These are phyloP conservation scores for Polyporus arcularius DNA, from an alignment of 768 basidiomycete species.

Conservation along the genomic window DNA sequence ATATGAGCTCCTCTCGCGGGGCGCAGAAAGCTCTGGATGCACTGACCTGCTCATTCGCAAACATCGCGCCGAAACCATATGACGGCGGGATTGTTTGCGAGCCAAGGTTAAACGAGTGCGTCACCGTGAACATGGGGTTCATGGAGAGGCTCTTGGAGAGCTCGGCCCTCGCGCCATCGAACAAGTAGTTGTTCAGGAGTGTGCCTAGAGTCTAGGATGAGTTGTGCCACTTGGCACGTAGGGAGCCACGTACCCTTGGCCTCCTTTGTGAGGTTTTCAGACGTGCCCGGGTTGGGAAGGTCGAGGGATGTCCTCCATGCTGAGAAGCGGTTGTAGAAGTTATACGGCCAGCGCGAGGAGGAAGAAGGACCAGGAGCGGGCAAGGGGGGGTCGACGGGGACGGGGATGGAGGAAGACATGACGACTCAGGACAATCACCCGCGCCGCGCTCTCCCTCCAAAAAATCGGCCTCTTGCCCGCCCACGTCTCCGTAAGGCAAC, in stretches of 20 bases:
- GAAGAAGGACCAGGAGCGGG: slow-evolving; percentile 14
- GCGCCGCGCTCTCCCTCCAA: slow-evolving; percentile 15
- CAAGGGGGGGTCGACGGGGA: slow-evolving; percentile 6
- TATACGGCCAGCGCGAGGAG: slow-evolving; percentile 50
- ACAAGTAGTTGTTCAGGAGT: slow-evolving; percentile 90
- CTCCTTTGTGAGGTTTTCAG: slow-evolving; percentile 92
- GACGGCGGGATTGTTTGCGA: slow-evolving; percentile 81
- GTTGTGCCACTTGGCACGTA: not conserved
- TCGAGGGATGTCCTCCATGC: slow-evolving; percentile 81
- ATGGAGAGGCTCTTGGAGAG: slow-evolving; percentile 90
- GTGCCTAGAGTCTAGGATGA: slow-evolving; percentile 56
- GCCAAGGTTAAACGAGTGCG: slow-evolving; percentile 92
- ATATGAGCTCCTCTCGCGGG: slow-evolving; percentile 27
- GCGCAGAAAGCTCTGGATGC: slow-evolving; percentile 1
- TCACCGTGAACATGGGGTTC: slow-evolving; percentile 97
- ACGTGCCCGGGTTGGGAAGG: slow-evolving; percentile 88
- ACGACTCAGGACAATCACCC: slow-evolving; percentile 11
- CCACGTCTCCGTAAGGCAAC: slow-evolving; percentile 9
- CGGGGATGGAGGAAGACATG: slow-evolving; percentile 20
- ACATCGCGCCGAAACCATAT: slow-evolving; percentile 95
- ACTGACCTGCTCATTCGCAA: slow-evolving; percentile 77
- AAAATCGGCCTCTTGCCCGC: slow-evolving; percentile 15
- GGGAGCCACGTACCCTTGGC: slow-evolving; percentile 67
- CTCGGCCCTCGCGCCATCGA: slow-evolving; percentile 97
- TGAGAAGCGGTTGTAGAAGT: slow-evolving; percentile 71